Base-by-base conservation (phyloP, 1,284 basidiomycete genomes). In the Malassezia sympodialis region DNA sequence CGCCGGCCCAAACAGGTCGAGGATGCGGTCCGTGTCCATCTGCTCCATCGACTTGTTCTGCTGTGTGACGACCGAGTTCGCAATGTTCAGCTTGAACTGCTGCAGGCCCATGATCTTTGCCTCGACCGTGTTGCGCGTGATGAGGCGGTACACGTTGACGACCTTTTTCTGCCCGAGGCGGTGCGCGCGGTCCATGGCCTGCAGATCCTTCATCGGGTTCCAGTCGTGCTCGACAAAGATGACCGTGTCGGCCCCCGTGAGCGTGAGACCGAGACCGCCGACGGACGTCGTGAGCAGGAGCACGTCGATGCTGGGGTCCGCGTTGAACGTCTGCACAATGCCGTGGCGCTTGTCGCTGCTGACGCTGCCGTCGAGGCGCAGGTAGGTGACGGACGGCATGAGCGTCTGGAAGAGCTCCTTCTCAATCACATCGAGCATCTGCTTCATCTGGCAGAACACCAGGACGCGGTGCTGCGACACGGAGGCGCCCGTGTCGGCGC, bases 191-290 rank as follows among this genome's bases (percentile, higher is more conserved):
- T 98, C 94, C 94, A 99, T 99, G 6, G 94, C 94, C 75, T 99
- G 94, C 11, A 98, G 78, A 77, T 99, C 94, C 76, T 96, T 96
- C 90, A 94, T 96, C 17, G 94, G 94, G 76, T 99, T 99, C 94
- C 94, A 98, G 75, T 99, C 94, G 75, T 98, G 94, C 75, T 99
- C 94, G 45, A 98, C 90, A 69, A 99, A 98, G 62, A 99, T 96
- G 62, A 99, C 94, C 1, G 94, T 98, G 75, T 98, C 94, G 8
- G 94, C 94, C 23, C 94, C 93, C 0, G 94, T 99, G 63, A 99
- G 78, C 19, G 94, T 99, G 63, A 99, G 77, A 1, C 94, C 94
- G 12, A 99, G 79, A 5, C 94, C 94, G 58, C 94, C 94, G 43
- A 99, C 93, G 62, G 90, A 88, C 0, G 94, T 99, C 0, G 94